These are phyloP conservation scores for Chionographis japonica DNA, from an alignment of 106 monocot genomes.

Conservation along the genomic window DNA sequence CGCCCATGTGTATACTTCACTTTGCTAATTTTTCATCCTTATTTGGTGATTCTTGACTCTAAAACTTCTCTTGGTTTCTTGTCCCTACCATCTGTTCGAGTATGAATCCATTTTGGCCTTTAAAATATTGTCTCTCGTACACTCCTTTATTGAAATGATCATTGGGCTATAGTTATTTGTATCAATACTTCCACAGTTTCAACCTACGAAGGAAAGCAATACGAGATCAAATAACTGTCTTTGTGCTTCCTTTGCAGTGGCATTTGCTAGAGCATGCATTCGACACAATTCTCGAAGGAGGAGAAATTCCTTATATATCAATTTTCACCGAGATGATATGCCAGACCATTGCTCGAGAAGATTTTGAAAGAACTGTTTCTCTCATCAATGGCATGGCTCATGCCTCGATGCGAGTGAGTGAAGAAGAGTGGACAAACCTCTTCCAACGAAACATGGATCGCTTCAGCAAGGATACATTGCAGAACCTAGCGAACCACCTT, in stretches of 20 bases:
- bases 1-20: too few species aligned
- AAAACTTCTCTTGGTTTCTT: too few species aligned
- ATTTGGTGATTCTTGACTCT: too few species aligned
- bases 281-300: conserved; percentile 60
- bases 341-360: conserved; percentile 35
- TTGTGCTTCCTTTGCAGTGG: conserved; percentile 45
- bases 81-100: too few species aligned
- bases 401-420: conserved; percentile 63
- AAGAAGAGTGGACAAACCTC: conserved; percentile 56
- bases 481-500: conserved; percentile 34
- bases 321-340: conserved; percentile 74
- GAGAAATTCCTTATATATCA: conserved; percentile 57
- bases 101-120: too few species aligned
- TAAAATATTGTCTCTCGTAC: too few species aligned
- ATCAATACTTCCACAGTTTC: not conserved
- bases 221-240: not conserved
- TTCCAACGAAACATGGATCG: conserved; percentile 39
- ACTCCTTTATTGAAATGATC: too few species aligned
- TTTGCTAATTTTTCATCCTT: too few species aligned
- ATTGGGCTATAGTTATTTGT: too few species aligned
- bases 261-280: conserved; percentile 92
- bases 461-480: conserved; percentile 28
- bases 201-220: not conserved
- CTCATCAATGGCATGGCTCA: conserved; percentile 76
- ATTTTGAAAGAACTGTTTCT: conserved; percentile 35